phyloP scores from a whole-genome alignment of 2,329 filamentous ascomycete genomes.

The Sarocladium brachiariae region DNA sequence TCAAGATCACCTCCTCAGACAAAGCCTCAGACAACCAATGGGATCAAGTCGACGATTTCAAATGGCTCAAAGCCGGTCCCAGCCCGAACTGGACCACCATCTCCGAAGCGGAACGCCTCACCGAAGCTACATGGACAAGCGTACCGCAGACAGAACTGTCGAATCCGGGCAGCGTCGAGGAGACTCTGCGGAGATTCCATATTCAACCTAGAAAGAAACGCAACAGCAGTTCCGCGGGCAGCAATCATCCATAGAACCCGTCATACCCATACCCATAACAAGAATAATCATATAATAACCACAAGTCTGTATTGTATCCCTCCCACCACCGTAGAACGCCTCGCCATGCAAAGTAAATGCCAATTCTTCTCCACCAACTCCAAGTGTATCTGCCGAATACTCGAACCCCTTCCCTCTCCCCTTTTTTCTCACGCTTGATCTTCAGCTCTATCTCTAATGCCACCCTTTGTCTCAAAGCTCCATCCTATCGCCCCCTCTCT shows the following conservation, averaged over 20 bases:
- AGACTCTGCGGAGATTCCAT: constrained; percentile 53
- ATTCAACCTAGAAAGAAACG: constrained; percentile 21
- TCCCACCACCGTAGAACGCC: constrained; percentile 6
- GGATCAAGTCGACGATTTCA: constrained; percentile 93
- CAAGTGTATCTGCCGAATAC: background rate
- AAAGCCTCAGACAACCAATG: constrained; percentile 57
- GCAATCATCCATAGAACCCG: background rate
- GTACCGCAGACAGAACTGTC: constrained; percentile 55
- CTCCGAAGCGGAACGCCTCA: constrained; percentile 50
- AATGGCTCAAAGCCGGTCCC: constrained; percentile 81
- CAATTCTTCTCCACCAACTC: background rate
- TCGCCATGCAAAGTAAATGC: constrained; percentile 2
- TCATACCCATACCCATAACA: background rate
- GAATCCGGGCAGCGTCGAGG: constrained; percentile 49
- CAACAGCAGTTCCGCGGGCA: background rate
- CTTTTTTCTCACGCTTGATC: no score
- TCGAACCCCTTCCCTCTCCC: background rate
- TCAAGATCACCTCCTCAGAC: constrained; percentile 23
- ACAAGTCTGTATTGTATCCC: background rate
- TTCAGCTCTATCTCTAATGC: no score
- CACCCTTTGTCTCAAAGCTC: no score
- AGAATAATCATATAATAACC: no score
- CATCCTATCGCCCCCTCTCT: constrained; percentile 22
- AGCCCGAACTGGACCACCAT: constrained; percentile 85
- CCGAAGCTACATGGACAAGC: constrained; percentile 60